Conservation (phyloP, 2,329 filamentous ascomycete species). For the Dactylellina parvicollis region DNA sequence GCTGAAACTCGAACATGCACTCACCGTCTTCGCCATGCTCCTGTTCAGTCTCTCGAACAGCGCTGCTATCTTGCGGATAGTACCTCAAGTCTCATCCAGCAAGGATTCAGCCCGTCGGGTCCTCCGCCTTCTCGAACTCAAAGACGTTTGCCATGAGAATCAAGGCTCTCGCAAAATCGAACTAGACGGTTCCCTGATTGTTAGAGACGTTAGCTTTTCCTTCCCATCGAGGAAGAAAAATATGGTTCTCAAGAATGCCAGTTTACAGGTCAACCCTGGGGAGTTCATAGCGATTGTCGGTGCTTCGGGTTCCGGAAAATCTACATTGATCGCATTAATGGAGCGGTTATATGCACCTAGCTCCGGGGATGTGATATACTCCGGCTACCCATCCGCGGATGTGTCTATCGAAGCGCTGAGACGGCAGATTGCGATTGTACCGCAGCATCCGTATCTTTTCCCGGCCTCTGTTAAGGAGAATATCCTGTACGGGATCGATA, state of each 20-base stretch:
- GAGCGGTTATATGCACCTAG: conserved; percentile 73
- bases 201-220: conserved; percentile 73
- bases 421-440: conserved; percentile 72
- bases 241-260: conserved; percentile 71
- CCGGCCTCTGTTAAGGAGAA: conserved; percentile 80
- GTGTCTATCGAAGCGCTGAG: conserved; percentile 72
- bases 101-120: conserved; percentile 77
- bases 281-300: conserved; percentile 82
- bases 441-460: conserved; percentile 79
- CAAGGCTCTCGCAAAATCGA: conserved; percentile 61
- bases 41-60: conserved; percentile 83
- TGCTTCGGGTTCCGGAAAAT: conserved; percentile 88
- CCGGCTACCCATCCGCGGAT: conserved; percentile 67
- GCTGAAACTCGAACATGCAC: conserved; percentile 63
- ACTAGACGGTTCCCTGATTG: conserved; percentile 66
- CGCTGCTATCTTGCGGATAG: conserved; percentile 73
- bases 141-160: conserved; percentile 70
- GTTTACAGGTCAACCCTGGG: conserved; percentile 71
- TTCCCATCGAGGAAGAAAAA: conserved; percentile 71
- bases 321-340: conserved; percentile 79
- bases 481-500: conserved; percentile 79
- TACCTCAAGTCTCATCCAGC: conserved; percentile 82
- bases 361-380: conserved; percentile 67
- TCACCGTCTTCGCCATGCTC: conserved; percentile 82
- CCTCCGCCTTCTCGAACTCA: conserved; percentile 74